Conservation (phyloP, 495 filamentous ascomycete genomes). For the Hypoxylon cercidicola region DNA sequence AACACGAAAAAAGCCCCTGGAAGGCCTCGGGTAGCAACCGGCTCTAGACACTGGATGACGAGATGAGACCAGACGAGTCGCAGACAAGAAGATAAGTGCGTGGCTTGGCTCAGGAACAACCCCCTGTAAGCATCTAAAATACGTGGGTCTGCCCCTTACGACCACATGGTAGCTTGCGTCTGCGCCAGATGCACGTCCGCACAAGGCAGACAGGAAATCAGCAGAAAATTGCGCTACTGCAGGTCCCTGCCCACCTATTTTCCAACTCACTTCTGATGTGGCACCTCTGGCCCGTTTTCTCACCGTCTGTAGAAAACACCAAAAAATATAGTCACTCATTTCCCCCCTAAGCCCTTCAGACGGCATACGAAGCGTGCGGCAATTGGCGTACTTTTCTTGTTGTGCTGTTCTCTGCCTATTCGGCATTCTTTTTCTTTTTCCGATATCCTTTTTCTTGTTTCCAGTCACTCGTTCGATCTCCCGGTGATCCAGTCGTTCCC, state of each 20-base stretch:
- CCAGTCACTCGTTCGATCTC: slow-evolving; percentile 44
- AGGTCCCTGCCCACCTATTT: slow-evolving; percentile 21
- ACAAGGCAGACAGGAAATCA: slow-evolving; percentile 3
- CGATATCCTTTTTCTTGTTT: slow-evolving; percentile 14
- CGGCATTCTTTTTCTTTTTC: slow-evolving; percentile 23
- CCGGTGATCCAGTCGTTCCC: slow-evolving; percentile 35
- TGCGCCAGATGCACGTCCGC: not conserved
- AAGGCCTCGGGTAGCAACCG: slow-evolving; percentile 18
- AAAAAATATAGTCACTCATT: slow-evolving; percentile 41
- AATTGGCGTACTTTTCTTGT: slow-evolving; percentile 23
- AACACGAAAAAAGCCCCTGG: slow-evolving; percentile 28
- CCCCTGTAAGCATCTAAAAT: slow-evolving; percentile 26
- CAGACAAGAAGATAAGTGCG: slow-evolving; percentile 34
- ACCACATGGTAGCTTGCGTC: slow-evolving; percentile 19
- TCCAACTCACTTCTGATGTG: slow-evolving; percentile 23
- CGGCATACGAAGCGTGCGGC: slow-evolving; percentile 14
- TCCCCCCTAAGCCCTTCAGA: slow-evolving; percentile 12
- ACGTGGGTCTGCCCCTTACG: slow-evolving; percentile 33
- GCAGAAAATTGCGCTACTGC: slow-evolving; percentile 38
- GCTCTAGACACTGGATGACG: slow-evolving; percentile 24
- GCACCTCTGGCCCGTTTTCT: slow-evolving; percentile 26
- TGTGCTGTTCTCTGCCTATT: slow-evolving; percentile 21
- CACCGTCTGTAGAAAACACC: slow-evolving; percentile 35
- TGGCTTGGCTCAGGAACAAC: slow-evolving; percentile 31
- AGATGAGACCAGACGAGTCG: slow-evolving; percentile 42